These are phyloP conservation scores for Amanita exitialis DNA, from an alignment of 768 basidiomycete species.

Conservation along the genomic window DNA sequence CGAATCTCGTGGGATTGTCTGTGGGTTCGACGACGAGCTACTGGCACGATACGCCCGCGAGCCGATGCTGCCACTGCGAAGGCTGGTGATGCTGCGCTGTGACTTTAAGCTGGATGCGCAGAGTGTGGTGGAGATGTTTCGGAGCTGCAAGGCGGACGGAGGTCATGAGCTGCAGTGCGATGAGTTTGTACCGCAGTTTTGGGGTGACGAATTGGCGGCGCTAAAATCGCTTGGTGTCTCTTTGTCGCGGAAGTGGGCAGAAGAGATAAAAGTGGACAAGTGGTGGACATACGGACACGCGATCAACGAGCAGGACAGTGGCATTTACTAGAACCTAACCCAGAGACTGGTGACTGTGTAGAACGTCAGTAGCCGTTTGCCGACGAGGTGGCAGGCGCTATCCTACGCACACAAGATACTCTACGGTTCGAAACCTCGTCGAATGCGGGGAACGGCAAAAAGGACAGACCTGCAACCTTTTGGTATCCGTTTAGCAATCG, in stretches of 20 bases:
- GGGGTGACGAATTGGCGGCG: neutral
- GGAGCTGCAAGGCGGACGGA: neutral
- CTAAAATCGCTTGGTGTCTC: neutral
- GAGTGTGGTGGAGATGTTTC: neutral
- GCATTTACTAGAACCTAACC: neutral
- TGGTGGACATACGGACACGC: neutral
- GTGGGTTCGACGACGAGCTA: neutral
- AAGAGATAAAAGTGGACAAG: neutral
- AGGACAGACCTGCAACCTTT: slow-evolving; percentile 97
- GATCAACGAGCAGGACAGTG: neutral
- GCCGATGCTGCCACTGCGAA: neutral
- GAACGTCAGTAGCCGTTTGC: too few relatives aligned
- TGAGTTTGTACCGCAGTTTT: neutral
- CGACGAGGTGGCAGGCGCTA: too few relatives aligned
- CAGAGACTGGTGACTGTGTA: neutral
- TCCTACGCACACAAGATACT: too few relatives aligned
- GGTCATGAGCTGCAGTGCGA: neutral
- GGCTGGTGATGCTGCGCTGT: neutral
- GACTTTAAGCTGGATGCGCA: neutral
- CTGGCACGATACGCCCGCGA: neutral
- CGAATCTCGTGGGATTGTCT: neutral
- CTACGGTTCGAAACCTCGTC: too few relatives aligned
- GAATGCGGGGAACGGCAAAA: too few relatives aligned
- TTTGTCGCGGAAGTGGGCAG: neutral
- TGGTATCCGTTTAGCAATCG: slow-evolving; percentile 67